Conservation (phyloP, 768 basidiomycete species). For the Pisolithus albus region DNA sequence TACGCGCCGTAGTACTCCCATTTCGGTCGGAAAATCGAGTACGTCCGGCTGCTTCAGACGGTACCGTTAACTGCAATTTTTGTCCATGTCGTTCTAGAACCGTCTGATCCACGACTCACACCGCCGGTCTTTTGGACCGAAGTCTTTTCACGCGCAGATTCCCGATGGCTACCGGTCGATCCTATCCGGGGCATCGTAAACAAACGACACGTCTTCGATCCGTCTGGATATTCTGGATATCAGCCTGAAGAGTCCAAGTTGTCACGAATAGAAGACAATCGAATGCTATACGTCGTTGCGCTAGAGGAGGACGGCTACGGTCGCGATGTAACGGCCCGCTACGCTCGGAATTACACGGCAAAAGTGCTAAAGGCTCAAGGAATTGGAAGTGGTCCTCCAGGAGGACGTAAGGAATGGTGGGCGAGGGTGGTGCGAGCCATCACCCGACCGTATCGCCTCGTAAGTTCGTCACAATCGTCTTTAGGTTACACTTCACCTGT, state of each 20-base stretch:
- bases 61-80: slow-evolving; percentile 9
- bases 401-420: slow-evolving; percentile 86
- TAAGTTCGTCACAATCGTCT: slow-evolving; percentile 32
- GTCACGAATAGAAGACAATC: slow-evolving; percentile 49
- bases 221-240: slow-evolving; percentile 38
- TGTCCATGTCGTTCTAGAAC: slow-evolving; percentile 15
- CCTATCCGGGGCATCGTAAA: slow-evolving; percentile 77
- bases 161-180: slow-evolving; percentile 89
- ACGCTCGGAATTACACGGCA: slow-evolving; percentile 73
- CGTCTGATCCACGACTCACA: slow-evolving; percentile 47
- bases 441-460: slow-evolving; percentile 75
- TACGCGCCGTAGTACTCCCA: slow-evolving; percentile 31
- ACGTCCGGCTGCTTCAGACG: slow-evolving; percentile 5
- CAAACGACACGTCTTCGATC: slow-evolving; percentile 76
- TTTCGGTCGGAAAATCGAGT: slow-evolving; percentile 13
- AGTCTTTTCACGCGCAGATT: slow-evolving; percentile 89
- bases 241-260: slow-evolving; percentile 13
- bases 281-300: slow-evolving; percentile 89
- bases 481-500: slow-evolving; percentile 6
- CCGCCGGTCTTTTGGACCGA: slow-evolving; percentile 97
- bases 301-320: slow-evolving; percentile 93
- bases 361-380: slow-evolving; percentile 79
- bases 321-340: slow-evolving; percentile 86
- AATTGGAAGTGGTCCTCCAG: slow-evolving; percentile 38
- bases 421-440: slow-evolving; percentile 55